Conservation (phyloP, 805 yeast genomes). For the Wickerhamomyces silvicola region DNA sequence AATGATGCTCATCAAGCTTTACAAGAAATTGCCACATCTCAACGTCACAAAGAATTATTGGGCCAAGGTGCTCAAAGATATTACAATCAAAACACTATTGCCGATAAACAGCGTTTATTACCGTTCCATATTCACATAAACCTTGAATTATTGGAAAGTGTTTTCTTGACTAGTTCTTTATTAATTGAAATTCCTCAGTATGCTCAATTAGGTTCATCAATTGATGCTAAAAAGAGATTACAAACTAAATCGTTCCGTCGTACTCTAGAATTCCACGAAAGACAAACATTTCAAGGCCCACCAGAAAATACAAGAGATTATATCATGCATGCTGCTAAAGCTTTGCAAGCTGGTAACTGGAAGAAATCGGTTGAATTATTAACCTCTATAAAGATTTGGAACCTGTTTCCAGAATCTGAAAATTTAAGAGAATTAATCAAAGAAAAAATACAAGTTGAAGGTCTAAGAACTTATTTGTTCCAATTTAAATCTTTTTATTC, state of each 20-base stretch:
- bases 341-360: constrained; percentile 90
- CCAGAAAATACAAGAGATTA: constrained; percentile 95
- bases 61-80: constrained; percentile 85
- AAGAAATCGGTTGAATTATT: constrained; percentile 64
- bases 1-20: constrained; percentile 81
- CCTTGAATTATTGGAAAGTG: constrained; percentile 89
- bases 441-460: constrained; percentile 79
- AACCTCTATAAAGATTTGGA: constrained; percentile 79
- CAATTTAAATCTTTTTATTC: constrained; percentile 72
- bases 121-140: constrained; percentile 99
- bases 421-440: constrained; percentile 64
- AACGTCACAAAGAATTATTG: constrained; percentile 82
- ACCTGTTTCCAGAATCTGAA: constrained; percentile 63
- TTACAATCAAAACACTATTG: constrained; percentile 43
- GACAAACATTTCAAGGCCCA: constrained; percentile 94
- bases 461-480: constrained; percentile 88
- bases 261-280: constrained; percentile 85
- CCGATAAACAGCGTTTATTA: constrained; percentile 73
- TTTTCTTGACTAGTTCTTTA: constrained; percentile 83
- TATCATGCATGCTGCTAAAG: constrained; percentile 86
- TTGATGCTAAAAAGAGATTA: constrained; percentile 55
- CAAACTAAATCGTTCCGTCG: constrained; percentile 83
- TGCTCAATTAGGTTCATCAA: constrained; percentile 57
- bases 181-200: constrained; percentile 87
- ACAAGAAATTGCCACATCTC: constrained; percentile 81